These are phyloP conservation scores for Gastrolobium villosum DNA, from an alignment of 306 rosid genomes.

Conservation along the genomic window DNA sequence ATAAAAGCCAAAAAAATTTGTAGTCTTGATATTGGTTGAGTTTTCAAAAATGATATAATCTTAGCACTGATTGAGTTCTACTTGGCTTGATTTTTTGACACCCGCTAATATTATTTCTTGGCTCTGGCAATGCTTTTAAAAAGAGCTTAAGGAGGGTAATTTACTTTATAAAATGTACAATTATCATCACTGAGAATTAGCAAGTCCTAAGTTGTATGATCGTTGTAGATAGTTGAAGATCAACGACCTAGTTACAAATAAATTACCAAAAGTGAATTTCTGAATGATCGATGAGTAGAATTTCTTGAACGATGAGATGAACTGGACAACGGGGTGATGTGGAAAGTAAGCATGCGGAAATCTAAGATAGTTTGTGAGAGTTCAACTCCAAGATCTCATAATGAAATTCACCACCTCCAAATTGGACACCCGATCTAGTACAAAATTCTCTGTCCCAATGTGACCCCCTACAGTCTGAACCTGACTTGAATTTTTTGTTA, in stretches of 20 bases:
- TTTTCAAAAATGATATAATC: too few species aligned
- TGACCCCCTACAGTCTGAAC: too few species aligned
- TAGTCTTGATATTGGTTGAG: too few species aligned
- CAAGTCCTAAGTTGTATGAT: background rate
- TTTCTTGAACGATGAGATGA: background rate
- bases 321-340: conserved; percentile 40
- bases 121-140: background rate
- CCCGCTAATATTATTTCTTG: background rate
- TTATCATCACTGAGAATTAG: background rate
- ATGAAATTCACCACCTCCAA: background rate
- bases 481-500: background rate
- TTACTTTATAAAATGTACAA: background rate
- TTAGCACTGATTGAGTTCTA: too few species aligned
- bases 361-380: conserved; percentile 19
- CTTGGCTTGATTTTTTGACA: too few species aligned
- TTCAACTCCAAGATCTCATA: conserved; percentile 34
- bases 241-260: background rate
- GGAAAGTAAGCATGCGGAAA: conserved; percentile 47
- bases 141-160: background rate
- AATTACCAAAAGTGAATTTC: conserved; percentile 16
- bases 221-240: background rate
- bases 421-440: background rate
- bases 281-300: conserved; percentile 39
- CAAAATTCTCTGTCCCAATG: conserved; percentile 24
- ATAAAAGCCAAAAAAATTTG: too few species aligned